phyloP scores from a whole-genome alignment of 257 asterid genomes.

The Solanum rostratum region DNA sequence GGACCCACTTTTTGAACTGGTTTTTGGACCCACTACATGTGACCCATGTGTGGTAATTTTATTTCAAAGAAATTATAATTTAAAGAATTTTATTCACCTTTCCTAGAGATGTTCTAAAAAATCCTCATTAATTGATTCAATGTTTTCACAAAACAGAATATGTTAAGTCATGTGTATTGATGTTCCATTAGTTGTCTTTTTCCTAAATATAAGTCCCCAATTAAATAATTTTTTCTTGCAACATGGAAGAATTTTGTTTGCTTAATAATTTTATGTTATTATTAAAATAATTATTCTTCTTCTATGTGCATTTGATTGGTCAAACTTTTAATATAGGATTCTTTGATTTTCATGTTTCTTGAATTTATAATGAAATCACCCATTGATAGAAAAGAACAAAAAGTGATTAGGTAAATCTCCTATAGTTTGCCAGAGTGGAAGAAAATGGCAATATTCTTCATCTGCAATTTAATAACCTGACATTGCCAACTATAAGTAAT shows the following conservation, averaged over 20 bases:
- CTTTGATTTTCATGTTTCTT: not conserved
- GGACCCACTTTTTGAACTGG: not conserved
- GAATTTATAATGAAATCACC: not conserved
- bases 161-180: slow-evolving; percentile 13
- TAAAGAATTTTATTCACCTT: not conserved
- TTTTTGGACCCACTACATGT: slow-evolving; percentile 40
- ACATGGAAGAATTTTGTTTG: slow-evolving; percentile 4
- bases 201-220: slow-evolving; percentile 16
- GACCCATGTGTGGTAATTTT: slow-evolving; percentile 35
- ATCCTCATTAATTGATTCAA: not conserved
- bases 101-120: not conserved
- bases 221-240: not conserved
- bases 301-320: not conserved
- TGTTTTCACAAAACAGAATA: not conserved
- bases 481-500: not conserved
- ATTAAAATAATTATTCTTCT: not conserved
- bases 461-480: not conserved
- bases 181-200: slow-evolving; percentile 19
- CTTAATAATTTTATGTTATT: not conserved
- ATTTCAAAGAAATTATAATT: not conserved
- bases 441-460: not conserved
- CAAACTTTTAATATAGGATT: not conserved
- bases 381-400: not conserved
- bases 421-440: not conserved
- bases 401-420: not conserved